Evolutionary conservation across 148 eudicot species (phyloP), one percentile per base, ranked within the genome.

Genomic region (Chenopodium berlandieri): DNA sequence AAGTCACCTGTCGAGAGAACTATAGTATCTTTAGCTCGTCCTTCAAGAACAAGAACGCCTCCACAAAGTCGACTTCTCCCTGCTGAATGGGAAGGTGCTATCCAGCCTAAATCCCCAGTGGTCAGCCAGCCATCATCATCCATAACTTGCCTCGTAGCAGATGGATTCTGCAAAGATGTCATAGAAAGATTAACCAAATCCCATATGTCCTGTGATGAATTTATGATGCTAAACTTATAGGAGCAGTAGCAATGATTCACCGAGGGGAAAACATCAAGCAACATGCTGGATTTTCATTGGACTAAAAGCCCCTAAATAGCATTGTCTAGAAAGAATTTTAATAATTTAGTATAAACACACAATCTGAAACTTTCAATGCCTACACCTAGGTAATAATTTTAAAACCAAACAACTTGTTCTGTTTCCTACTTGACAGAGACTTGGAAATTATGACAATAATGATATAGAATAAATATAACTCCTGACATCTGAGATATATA

Each of bases 91-190:
- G 71, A 69, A 66, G 99, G 95, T n/a, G 90, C 90, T 82, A 97
- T 90, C 98, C 98, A 97, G n/a, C 99, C 99, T 75, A 94, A 82
- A 83, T 97, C 99, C 77, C 98, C 99, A 8, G 98, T 90, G 84
- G 90, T 81, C 62, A 97, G 85, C 99, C 99, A 97, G 46, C 99
- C 97, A 71, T 88, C 87, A 76, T 86, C 90, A 82, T 94, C 97
- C 78, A 97, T 34, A 71, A 83, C 89, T 83, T 90, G 89, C 72
- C 87, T 91, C 71, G 98, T 92, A 20, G 94, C 93, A 9, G 65
- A 34, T 32, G 86, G 90, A 83, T 97, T 97, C 99, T 97, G 88
- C 73, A 75, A 58, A 77, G 80, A 72, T 54, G 48, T 75, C 62
- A 65, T 40, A 14, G 0, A 32, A 70, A 54, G 8, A n/a, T 71